Base-by-base conservation (phyloP, 768 basidiomycete genomes). In the Pulveroboletus sp. region DNA sequence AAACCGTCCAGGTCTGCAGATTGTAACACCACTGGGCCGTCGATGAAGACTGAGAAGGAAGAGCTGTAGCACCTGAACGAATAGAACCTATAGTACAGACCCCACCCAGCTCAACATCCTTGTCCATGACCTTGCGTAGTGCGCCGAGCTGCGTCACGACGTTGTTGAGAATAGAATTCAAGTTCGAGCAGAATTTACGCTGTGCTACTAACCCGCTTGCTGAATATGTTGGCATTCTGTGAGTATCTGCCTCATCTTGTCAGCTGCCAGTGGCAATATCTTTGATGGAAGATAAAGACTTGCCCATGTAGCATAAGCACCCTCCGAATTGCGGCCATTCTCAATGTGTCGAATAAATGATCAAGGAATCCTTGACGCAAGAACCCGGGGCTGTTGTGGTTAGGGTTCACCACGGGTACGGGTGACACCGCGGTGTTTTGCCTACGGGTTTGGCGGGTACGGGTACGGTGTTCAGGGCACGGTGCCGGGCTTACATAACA, bases 201-300 rank as follows among this genome's bases (percentile, higher is more conserved):
- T 40, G 43, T 2, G 49, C 79, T 65, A 51, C 79, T 65, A 51
- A 87, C 87, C 59, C 85, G 75, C 71, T 85, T 89, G 65, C 77
- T 83, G 64, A 88, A 85, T 48, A 86, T 77, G 23, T 52, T 70
- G 7, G 77, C 85, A 57, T 86, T 90, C 65, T 89, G 87, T 9
- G 85, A 76, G 58, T 80, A 84, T n/a, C 86, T 86, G 52, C 20
- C 20, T 41, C 37, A 36, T 39, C 40, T 49, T 17, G 41, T 54
- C 43, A 55, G 42, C 20, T n/a, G n/a, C n/a, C n/a, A 4, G 14
- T n/a, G n/a, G 23, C 5, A 17, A 14, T 32, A 6, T 16, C 26
- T 24, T 7, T 8, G 10, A 23, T 45, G 10, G 26, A 35, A 26
- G 1, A 16, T 14, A 45, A 53, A 8, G 19, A 63, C 73, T 43